These are phyloP conservation scores for Aspergillus fumigatiaffinis DNA, from an alignment of 2,329 filamentous ascomycete species.

Conservation along the genomic window DNA sequence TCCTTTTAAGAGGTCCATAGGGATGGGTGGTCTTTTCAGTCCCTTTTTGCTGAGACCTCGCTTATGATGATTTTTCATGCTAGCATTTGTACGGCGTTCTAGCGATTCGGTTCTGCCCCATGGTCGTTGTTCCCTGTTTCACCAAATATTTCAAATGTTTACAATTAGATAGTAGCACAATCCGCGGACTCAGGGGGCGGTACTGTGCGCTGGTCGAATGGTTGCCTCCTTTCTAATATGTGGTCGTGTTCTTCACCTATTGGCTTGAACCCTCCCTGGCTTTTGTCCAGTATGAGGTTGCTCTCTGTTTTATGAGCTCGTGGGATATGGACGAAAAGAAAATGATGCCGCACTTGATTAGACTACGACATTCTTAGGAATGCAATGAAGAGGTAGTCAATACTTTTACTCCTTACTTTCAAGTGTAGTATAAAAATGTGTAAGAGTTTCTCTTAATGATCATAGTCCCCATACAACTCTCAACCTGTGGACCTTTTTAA, in stretches of 20 bases:
- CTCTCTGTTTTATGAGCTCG: neutral
- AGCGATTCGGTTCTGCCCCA: slow-evolving; percentile 31
- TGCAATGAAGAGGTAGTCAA: slow-evolving; percentile 5
- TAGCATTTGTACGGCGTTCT: slow-evolving; percentile 44
- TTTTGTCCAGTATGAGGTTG: neutral
- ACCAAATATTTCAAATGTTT: slow-evolving; percentile 21
- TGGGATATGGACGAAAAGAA: neutral
- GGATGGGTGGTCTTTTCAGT: slow-evolving; percentile 12
- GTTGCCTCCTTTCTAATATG: slow-evolving; percentile 36
- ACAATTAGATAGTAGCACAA: slow-evolving; percentile 40
- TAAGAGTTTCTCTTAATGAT: no score
- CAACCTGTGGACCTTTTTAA: no score
- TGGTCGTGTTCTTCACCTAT: slow-evolving; percentile 19
- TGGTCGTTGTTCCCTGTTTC: slow-evolving; percentile 8
- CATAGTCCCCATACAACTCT: no score
- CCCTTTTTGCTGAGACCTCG: slow-evolving; percentile 13
- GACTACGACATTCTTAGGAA: slow-evolving; percentile 1
- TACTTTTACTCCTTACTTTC: no score
- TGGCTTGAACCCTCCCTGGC: slow-evolving; percentile 4
- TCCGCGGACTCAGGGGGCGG: slow-evolving; percentile 35
- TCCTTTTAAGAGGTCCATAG: slow-evolving; percentile 13
- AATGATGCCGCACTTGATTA: neutral
- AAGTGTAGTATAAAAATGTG: no score
- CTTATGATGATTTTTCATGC: slow-evolving; percentile 36
- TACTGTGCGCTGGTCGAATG: slow-evolving; percentile 42